A percentile compares a stretch with the other conserved stretches of the same genome.
Conservation (phyloP, 352 stramenopile genomes). For the Phytophthora agathidicida region DNA sequence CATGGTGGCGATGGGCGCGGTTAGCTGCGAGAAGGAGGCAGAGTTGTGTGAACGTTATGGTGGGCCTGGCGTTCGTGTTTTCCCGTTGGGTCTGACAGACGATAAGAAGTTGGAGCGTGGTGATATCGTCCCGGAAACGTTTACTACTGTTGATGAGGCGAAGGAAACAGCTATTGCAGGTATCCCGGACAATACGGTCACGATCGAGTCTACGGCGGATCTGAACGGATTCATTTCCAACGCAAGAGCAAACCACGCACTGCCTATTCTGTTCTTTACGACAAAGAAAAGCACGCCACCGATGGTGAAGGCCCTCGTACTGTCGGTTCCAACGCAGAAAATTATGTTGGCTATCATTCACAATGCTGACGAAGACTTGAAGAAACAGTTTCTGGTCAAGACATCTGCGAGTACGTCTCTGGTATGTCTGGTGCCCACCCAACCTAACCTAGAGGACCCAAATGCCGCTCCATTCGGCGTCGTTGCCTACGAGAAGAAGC, state of each 20-base stretch:
- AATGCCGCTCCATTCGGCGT: conserved; percentile 59
- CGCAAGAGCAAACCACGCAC: conserved; percentile 33
- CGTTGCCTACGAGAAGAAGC: conserved; percentile 73
- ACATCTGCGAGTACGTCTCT: conserved; percentile 45
- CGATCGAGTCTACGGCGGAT: conserved; percentile 54
- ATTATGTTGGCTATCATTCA: conserved; percentile 59
- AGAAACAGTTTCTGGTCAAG: conserved; percentile 64
- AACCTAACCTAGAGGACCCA: conserved; percentile 27
- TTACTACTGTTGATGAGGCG: conserved; percentile 52
- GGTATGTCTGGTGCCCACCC: conserved; percentile 51
- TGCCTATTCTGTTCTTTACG: conserved; percentile 73
- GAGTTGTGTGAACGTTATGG: conserved; percentile 59
- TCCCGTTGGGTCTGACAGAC: conserved; percentile 43
- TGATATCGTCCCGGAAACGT: conserved; percentile 43
- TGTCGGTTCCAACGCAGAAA: conserved; percentile 66
- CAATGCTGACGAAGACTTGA: conserved; percentile 60
- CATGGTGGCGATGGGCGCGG: conserved; percentile 58
- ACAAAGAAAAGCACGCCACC: conserved; percentile 53
- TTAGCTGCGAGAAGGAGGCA: conserved; percentile 55
- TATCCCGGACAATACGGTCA: conserved; percentile 53
- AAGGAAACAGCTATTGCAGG: conserved; percentile 51
- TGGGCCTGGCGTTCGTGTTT: conserved; percentile 56
- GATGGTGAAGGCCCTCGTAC: conserved; percentile 63
- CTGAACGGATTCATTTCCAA: conserved; percentile 65
- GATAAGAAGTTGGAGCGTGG: conserved; percentile 40